Base-by-base conservation (phyloP, 805 yeast species). In the Sugiyamaella floridensis region DNA sequence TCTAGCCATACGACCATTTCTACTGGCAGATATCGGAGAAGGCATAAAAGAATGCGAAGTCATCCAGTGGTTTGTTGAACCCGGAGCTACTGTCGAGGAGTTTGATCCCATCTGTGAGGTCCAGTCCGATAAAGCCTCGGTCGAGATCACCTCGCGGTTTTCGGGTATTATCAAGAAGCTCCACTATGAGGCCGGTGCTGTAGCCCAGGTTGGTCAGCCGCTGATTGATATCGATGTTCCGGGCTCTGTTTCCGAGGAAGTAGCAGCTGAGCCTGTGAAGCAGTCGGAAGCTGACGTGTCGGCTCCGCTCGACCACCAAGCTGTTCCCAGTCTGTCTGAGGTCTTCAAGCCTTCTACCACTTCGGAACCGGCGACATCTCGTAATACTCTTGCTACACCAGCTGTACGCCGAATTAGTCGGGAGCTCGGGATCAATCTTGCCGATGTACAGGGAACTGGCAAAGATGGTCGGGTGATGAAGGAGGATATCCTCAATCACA, bases 11-110 rank as follows among this genome's bases (percentile, higher is more conserved):
- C 52, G 54, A 28, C 70, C 69, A 14, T 67, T 60, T 50, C 49
- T 62, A 42, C 54, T 67, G 42, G 71, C 71, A 16, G 71, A 67
- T 49, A 66, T 67, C 16, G 71, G 71, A 3, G 71, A 67, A 45
- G 70, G 69, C 4, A 67, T 67, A 55, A 65, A 64, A 48, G 71
- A 67, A 48, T 67, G 71, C 50, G 71, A 67, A 53, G 67, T 67
- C 20, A 67, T 67, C 42, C 71, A 67, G 54, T 67, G 71, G 71
- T 64, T 67, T 54, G 68, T 67, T 8, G 65, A 66, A 53, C 70
- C 71, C 14, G 67, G 68, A 2, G 67, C 68, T 12, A 55, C 61
- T 15, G 60, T 67, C 37, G 68, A 64, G 45, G 69, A 67, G 56
- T 67, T 67, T 48, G 71, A 67, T 49, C 65, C 63, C 14, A 61